Percentiles rank a stretch among this genome's conserved stretches.
Conservation (phyloP, 768 basidiomycete species). For the Rhizopogon salebrosus region DNA sequence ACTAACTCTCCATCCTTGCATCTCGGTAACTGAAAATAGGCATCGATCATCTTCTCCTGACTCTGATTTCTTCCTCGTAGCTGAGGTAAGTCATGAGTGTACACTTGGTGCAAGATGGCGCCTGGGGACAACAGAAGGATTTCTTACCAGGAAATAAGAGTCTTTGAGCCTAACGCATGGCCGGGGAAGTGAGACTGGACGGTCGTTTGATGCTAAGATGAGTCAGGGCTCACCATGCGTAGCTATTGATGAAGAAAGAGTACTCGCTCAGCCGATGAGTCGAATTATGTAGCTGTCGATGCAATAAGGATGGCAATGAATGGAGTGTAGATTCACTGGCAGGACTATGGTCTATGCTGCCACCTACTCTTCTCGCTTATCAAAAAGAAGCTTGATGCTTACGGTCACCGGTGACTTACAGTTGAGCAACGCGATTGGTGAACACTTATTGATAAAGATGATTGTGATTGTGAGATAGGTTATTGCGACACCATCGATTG, state of each 20-base stretch:
- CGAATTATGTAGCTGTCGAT: background rate
- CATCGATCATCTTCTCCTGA: slow-evolving; percentile 66
- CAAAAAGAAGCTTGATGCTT: no score
- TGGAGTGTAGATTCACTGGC: background rate
- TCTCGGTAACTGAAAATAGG: slow-evolving; percentile 81
- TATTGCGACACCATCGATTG: no score
- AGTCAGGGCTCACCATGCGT: slow-evolving; percentile 21
- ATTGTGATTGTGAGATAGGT: no score
- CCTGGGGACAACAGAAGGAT: no score
- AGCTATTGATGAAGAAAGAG: slow-evolving; percentile 14
- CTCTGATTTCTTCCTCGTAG: slow-evolving; percentile 77
- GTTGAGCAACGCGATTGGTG: no score
- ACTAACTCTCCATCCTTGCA: slow-evolving; percentile 99
- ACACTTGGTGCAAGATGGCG: slow-evolving; percentile 3
- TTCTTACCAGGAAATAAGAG: slow-evolving; percentile 72
- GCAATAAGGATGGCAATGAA: background rate
- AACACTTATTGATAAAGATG: no score
- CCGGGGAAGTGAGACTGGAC: slow-evolving; percentile 3
- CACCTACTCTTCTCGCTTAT: slow-evolving; percentile 31
- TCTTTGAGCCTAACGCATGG: slow-evolving; percentile 67
- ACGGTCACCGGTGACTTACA: no score
- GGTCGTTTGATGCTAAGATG: slow-evolving; percentile 1
- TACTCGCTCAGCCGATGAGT: background rate
- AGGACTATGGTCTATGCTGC: slow-evolving; percentile 2
- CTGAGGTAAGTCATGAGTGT: slow-evolving; percentile 32